Base-by-base conservation (phyloP, 2,329 filamentous ascomycete species). In the Cordyceps militaris region DNA sequence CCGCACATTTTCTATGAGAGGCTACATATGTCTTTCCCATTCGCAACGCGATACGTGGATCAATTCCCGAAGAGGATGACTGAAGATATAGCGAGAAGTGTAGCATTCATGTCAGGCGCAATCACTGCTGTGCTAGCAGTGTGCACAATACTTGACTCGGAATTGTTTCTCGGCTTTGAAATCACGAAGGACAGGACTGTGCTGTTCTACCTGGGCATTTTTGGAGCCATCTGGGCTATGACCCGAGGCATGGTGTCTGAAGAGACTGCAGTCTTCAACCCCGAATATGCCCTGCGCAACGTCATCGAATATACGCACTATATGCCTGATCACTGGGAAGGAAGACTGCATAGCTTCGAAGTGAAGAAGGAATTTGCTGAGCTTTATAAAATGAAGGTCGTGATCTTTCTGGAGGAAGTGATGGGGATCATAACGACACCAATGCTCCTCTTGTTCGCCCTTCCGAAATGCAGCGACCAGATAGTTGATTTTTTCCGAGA, bases 401-500 rank as follows among this genome's bases (percentile, higher is more conserved):
- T 96, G 59, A 93, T 97, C 59, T 97, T 99, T 66, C 68, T 96
- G 2, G 91, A 97, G 70, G 94, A 99, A 67, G 85, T 97, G 4
- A 73, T 97, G 60, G 93, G 92, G 66, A 95, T 99, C 69, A 82
- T 97, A 56, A 87, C 96, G 58, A 96, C 93, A 0, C 94, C 94
- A 0, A 86, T 96, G 65, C 82, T 99, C 43, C 81, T 99, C 13
- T 88, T 92, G 74, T 87, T 89, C 67, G 92, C 89, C 61, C 79
- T 97, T 34, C 91, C 92, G 0, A 88, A 86, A 64, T 95, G 89
- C 70, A 93, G 89, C 69, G 93, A 97, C 64, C 89, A 92, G 59
- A 87, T 99, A 62, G 87, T 97, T 59, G 94, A 99, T 73, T 99
- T 99, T 73, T 97, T 99, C 76, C 86, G 94, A 40, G 94, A 99